Evolutionary conservation across 2,329 filamentous ascomycete species (phyloP).

Genomic region (Aspergillus sp.): DNA sequence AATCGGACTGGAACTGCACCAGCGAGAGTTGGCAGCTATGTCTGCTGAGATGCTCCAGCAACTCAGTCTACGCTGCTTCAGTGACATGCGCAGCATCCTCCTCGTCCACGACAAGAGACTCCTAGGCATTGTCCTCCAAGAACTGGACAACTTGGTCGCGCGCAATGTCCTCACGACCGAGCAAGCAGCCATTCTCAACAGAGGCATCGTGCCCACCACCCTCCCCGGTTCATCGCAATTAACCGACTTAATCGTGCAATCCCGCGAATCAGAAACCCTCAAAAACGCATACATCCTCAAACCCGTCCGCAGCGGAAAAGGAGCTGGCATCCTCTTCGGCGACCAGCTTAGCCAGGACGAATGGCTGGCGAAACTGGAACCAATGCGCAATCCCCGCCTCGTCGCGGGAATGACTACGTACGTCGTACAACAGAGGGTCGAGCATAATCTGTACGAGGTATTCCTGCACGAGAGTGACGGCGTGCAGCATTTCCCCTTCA

Average conservation of each 20-base stretch:
- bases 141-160: conserved; percentile 7
- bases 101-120: conserved; percentile 23
- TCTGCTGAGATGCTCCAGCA: not conserved
- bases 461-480: conserved; percentile 7
- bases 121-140: conserved; percentile 21
- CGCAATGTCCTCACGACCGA: conserved; percentile 4
- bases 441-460: conserved; percentile 14
- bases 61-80: not conserved
- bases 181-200: conserved; percentile 7
- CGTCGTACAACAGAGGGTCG: conserved; percentile 12
- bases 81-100: conserved; percentile 17
- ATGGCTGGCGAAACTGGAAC: not conserved
- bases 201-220: not conserved
- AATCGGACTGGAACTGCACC: not conserved
- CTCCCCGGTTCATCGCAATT: not conserved
- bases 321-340: not conserved
- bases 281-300: not conserved
- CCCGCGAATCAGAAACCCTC: not conserved
- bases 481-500: not conserved
- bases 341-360: not conserved
- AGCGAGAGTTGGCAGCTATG: not conserved
- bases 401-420: conserved; percentile 6
- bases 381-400: not conserved
- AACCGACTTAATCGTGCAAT: not conserved
- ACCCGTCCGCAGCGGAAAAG: not conserved